Conservation (phyloP, 306 rosid genomes). For the Sechiopsis laciniata region DNA sequence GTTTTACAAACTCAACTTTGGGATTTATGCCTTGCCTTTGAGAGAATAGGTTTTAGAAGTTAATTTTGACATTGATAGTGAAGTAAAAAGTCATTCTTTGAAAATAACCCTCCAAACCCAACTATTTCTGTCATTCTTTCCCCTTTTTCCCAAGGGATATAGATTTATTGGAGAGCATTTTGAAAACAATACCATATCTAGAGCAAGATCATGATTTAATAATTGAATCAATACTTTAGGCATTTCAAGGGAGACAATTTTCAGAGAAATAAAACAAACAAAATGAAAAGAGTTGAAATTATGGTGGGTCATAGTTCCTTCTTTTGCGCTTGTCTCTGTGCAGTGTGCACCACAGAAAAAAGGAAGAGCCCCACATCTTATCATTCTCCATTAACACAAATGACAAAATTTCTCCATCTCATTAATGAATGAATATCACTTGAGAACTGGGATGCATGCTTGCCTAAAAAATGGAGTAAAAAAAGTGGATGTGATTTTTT, state of each 20-base stretch:
- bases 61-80: not conserved
- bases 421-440: conserved; percentile 10
- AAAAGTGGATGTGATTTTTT: too few species aligned
- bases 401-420: not conserved
- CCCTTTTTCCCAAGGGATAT: not conserved
- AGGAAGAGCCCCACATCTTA: conserved; percentile 13
- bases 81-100: conserved; percentile 6
- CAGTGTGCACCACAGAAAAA: conserved; percentile 17
- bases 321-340: conserved; percentile 12
- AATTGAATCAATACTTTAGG: conserved; percentile 30
- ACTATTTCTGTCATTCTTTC: conserved; percentile 4
- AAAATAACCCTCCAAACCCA: conserved; percentile 6
- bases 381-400: conserved; percentile 22
- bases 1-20: not conserved
- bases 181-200: conserved; percentile 13
- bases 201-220: conserved; percentile 26
- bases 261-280: conserved; percentile 9
- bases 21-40: not conserved
- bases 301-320: conserved; percentile 35
- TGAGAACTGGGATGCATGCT: conserved; percentile 18
- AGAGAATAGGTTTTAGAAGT: not conserved
- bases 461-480: not conserved
- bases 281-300: not conserved
- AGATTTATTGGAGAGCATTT: conserved; percentile 8
- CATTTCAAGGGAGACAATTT: conserved; percentile 22